Base-by-base conservation (phyloP, 2,329 filamentous ascomycete species). In the Fusarium temperatum region DNA sequence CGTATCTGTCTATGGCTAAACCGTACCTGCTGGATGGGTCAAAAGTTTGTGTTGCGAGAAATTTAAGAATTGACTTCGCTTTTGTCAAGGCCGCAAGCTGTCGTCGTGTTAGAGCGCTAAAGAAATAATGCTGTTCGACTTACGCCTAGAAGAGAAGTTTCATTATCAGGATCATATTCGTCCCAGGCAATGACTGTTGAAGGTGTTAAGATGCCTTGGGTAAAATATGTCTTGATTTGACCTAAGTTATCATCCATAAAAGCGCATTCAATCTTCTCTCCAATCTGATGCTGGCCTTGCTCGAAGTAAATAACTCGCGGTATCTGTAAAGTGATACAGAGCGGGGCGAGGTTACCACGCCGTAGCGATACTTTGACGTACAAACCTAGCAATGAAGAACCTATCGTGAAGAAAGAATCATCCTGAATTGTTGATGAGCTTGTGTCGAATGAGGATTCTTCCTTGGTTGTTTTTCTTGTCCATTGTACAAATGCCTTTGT, bases 141-240 rank as follows among this genome's bases (percentile, higher is more conserved):
- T 17, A 71, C 69, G 5, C 63, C 69, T 7, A 55, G 9, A 13
- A 72, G 42, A 15, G 58, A 44, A 3, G 22, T 55, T 8, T 63
- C 57, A 2, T 45, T 28, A 1, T 68, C 53, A n/a, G 53, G n/a
- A 12, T 32, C 24, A 8, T 48, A 18, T 7, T n/a, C 14, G 1
- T n/a, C 4, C 38, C 47, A 56, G 18, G n/a, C n/a, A 3, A 64
- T 10, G 18, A 36, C n/a, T 1, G 63, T 38, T 8, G 35, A 24
- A 1, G 35, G 18, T 0, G 57, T 68, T 2, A 72, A 4, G 7
- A 24, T 6, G 1, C 59, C 41, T 7, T 68, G 30, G 1, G 12
- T 24, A 2, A 68, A 54, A 5, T 39, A 44, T 8, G 8, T 6
- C 15, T 36, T 24, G 3, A 73, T 3, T 2, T 10, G 18, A 0